Evolutionary conservation across 164 flowering plant genomes (phyloP), one percentile per base, ranked within the genome.

Genomic region (Chimonanthus praecox): DNA sequence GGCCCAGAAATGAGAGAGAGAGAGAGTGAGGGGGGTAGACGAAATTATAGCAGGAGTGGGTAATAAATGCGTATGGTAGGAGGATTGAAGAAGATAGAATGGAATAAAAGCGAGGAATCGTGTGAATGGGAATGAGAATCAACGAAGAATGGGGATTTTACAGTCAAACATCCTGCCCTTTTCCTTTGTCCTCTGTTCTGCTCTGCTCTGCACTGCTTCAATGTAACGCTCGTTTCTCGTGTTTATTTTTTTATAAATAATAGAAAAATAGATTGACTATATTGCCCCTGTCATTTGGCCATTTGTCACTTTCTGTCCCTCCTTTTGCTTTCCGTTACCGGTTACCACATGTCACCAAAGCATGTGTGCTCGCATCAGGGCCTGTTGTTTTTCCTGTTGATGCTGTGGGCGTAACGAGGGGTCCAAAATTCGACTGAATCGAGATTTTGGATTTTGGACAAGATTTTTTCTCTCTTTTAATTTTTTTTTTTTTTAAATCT

Each of bases 1-100:
- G 74, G 85, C 85, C 87, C 85, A 85, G 79, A 63, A 47, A 54
- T 54, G 60, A 54, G 5, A 54, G 60, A n/a, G 16, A 54, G 60
- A 6, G 62, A 48, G 66, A 54, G 60, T 8, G 5, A 54, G 60
- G 16, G 5, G 16, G 60, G n/a, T 51, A 48, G 66, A 54, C 47
- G 60, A 54, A 72, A 75, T 80, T 72, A 78, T 78, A 71, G 79
- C 64, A 47, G 33, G 51, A 49, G 51, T 49, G 6, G 51, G 51
- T 9, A 49, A 49, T 49, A 49, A 49, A 9, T 5, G 51, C 9
- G 58, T 51, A 0, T 9, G 58, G 58, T 15, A 10, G 3, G 13
- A 51, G 4, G 58, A 11, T 51, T 10, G 13, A 51, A 4, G 9
- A 15, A 10, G 58, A 9, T 4, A 51, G 58, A n/a, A 54, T 13